Evolutionary conservation across 202 grass and related monocot genomes (phyloP), one percentile per base, ranked within the genome.

Genomic region (Digitaria exilis): DNA sequence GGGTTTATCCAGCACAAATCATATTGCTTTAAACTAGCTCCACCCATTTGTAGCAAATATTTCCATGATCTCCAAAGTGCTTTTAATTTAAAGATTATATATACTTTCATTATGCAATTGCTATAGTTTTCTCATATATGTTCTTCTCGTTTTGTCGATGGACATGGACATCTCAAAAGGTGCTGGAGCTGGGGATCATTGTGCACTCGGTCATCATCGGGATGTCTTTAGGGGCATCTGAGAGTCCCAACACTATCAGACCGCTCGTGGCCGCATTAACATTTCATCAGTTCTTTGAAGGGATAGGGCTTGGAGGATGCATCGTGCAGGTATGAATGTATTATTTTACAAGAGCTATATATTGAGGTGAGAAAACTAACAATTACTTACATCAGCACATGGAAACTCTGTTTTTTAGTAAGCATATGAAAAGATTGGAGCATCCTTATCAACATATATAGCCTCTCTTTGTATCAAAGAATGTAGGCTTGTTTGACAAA

Each of bases 261-360:
- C 90, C 94, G 0, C 89, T 97, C 6, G 48, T 92, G 9, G 57
- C 55, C 13, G 92, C 92, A 21, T 49, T 97, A 5, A 92, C 69
- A 6, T 97, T 94, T 64, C 92, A 93, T 15, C 90, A 94, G 31
- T 91, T 97, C 79, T 97, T 97, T 19, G 94, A 94, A 50, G 92
- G 92, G 4, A 85, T 94, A 32, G 94, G 94, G 41, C 91, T 97
- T 22, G 94, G 94, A 55, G 88, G 89, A 5, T 97, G 92, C 55
- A 96, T 96, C 60, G 83, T 86, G 57, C 90, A 93, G 94, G 90
- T 96, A 90, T 57, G 13, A 29, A 14, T 60, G 11, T 6, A 15
- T 60, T 60, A 24, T 29, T 60, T 29, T 29, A 60, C 25, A 60
- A 29, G 55, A 58, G 12, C 15, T 29, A 60, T 7, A 29, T 29